These are phyloP conservation scores for Stephania cephalantha DNA, from an alignment of 164 flowering plant genomes.

Conservation along the genomic window DNA sequence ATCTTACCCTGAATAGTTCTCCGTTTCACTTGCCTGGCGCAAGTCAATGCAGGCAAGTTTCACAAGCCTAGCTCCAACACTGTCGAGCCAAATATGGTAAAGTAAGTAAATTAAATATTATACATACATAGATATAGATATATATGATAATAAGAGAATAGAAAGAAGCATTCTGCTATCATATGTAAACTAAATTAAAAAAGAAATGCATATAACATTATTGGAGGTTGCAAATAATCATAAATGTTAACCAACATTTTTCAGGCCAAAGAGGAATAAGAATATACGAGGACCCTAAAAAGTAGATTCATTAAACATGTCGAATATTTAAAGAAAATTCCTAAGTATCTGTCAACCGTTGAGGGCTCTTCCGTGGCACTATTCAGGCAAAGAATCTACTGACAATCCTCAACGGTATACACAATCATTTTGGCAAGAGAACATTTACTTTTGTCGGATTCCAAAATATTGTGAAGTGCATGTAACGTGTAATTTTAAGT, in stretches of 20 bases:
- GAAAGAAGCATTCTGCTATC: not conserved
- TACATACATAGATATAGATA: not conserved
- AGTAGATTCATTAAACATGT: not conserved
- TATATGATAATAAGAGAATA: not conserved
- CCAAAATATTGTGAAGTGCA: not conserved
- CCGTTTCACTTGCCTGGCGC: not conserved
- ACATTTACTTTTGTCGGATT: not conserved
- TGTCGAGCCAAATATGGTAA: not conserved
- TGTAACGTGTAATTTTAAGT: not conserved
- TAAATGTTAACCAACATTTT: not conserved
- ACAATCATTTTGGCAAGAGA: not conserved
- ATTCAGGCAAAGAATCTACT: not conserved
- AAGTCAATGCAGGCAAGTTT: slow-evolving; percentile 5
- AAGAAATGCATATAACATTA: too few species aligned
- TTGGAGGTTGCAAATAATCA: too few species aligned
- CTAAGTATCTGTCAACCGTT: not conserved
- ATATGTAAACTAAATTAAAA: not conserved
- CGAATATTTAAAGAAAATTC: not conserved
- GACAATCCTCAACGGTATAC: not conserved
- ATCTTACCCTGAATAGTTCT: not conserved
- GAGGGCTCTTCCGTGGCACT: not conserved
- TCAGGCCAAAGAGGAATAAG: not conserved
- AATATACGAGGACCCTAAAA: not conserved
- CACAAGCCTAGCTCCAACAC: slow-evolving; percentile 5
- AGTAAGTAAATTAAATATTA: not conserved